Percentiles rank a stretch among this genome's conserved stretches.
These are phyloP conservation scores for Pyrus hybrid DNA, from an alignment of 331 rosid genomes.

Conservation along the genomic window DNA sequence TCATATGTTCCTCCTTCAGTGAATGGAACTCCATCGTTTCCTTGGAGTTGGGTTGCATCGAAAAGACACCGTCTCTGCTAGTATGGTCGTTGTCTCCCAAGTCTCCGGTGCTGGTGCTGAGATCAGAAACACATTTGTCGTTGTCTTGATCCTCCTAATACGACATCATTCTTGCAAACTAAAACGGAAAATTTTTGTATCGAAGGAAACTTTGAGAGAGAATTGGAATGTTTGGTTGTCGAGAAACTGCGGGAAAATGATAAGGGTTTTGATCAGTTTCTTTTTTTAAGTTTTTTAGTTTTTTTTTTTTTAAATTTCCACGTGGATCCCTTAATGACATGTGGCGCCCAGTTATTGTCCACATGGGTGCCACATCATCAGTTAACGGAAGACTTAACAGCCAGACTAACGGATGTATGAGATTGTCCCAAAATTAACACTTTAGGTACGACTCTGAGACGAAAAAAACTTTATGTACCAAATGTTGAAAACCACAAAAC, in stretches of 20 bases:
- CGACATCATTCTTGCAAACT: constrained; percentile 24
- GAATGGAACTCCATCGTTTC: constrained; percentile 12
- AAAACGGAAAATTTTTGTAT: neutral
- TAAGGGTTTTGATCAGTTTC: neutral
- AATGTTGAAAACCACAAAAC: too few relatives aligned
- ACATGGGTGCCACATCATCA: too few relatives aligned
- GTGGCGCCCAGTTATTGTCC: too few relatives aligned
- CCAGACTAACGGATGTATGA: too few relatives aligned
- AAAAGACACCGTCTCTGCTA: neutral
- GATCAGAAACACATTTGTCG: constrained; percentile 40
- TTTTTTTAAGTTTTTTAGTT: too few relatives aligned
- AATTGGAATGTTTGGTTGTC: constrained; percentile 3
- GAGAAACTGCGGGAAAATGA: neutral
- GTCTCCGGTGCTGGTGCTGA: constrained; percentile 47
- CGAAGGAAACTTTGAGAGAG: neutral
- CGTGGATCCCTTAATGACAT: too few relatives aligned
- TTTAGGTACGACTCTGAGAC: too few relatives aligned
- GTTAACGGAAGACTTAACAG: too few relatives aligned
- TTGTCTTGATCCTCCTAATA: constrained; percentile 36
- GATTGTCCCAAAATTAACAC: too few relatives aligned
- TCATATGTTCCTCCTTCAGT: constrained; percentile 44
- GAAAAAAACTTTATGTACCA: too few relatives aligned
- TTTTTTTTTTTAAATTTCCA: too few relatives aligned
- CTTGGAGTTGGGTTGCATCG: neutral
- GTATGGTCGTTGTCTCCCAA: neutral